Percentiles rank a stretch among this genome's conserved stretches.
phyloP scores from a whole-genome alignment of 257 asterid genomes.

The Solanum boliviense region DNA sequence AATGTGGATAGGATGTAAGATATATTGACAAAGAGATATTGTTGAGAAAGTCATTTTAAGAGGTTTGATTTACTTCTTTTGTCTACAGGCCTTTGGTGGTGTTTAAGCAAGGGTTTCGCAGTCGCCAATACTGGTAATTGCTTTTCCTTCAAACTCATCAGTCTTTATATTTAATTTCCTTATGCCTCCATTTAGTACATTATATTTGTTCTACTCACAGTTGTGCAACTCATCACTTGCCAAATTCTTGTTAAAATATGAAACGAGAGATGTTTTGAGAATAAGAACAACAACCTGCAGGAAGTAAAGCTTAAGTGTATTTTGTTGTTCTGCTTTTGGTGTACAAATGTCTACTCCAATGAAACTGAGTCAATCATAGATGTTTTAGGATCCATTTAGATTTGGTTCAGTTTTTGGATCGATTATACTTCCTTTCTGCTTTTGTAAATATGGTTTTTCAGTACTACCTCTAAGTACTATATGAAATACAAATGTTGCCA shows the following conservation, averaged over 20 bases:
- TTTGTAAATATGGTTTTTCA: too few relatives aligned
- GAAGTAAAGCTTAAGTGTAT: too few relatives aligned
- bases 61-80: background rate
- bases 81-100: constrained; percentile 68
- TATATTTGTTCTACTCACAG: background rate
- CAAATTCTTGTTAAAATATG: background rate
- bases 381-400: too few relatives aligned
- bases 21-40: background rate
- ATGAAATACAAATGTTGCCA: background rate
- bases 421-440: too few relatives aligned
- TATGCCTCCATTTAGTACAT: background rate
- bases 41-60: background rate
- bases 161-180: background rate
- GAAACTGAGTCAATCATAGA: too few relatives aligned
- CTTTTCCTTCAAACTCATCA: background rate
- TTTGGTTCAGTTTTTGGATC: too few relatives aligned
- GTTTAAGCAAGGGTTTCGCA: constrained; percentile 76
- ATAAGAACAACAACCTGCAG: too few relatives aligned
- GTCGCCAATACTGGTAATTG: constrained; percentile 69
- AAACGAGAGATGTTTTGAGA: too few relatives aligned
- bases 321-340: too few relatives aligned
- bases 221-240: background rate
- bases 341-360: too few relatives aligned
- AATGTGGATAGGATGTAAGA: background rate
- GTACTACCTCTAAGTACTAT: too few relatives aligned